Evolutionary conservation across 2,329 filamentous ascomycete genomes (phyloP).

Genomic region (Cryoendolithus antarcticus): DNA sequence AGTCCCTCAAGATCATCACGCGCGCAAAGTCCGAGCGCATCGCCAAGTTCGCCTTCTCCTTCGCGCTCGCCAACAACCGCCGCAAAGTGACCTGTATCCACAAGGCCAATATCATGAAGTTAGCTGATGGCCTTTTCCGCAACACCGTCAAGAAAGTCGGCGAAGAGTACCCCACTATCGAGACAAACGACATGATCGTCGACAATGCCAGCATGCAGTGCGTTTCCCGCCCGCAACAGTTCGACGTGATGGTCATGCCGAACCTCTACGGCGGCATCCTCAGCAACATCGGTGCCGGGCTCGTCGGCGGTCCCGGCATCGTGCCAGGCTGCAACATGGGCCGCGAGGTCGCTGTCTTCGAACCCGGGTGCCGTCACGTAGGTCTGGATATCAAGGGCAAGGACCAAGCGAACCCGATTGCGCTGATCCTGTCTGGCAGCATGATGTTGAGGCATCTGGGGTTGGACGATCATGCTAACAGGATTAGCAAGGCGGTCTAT

Average conservation of each 20-base stretch:
- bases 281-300: conserved; percentile 95
- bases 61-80: conserved; percentile 95
- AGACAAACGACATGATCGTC: conserved; percentile 99
- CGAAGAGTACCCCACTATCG: conserved; percentile 88
- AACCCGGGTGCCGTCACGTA: conserved; percentile 97
- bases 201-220: conserved; percentile 99
- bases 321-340: conserved; percentile 99
- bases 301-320: conserved; percentile 92
- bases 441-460: conserved; percentile 97
- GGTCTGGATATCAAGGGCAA: conserved; percentile 99
- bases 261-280: conserved; percentile 98
- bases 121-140: conserved; percentile 96
- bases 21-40: conserved; percentile 98
- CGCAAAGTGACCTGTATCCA: conserved; percentile 99
- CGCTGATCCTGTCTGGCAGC: conserved; percentile 83
- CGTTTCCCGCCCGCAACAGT: conserved; percentile 90
- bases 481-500: conserved; percentile 81
- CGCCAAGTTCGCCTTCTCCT: conserved; percentile 95
- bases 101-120: conserved; percentile 99
- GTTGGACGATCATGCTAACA: conserved; percentile 95
- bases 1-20: conserved; percentile 99
- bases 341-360: conserved; percentile 93
- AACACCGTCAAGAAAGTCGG: conserved; percentile 89
- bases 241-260: conserved; percentile 99
- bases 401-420: conserved; percentile 97